Base-by-base conservation (phyloP, 83 land plant genomes). In the Thuja plicata region DNA sequence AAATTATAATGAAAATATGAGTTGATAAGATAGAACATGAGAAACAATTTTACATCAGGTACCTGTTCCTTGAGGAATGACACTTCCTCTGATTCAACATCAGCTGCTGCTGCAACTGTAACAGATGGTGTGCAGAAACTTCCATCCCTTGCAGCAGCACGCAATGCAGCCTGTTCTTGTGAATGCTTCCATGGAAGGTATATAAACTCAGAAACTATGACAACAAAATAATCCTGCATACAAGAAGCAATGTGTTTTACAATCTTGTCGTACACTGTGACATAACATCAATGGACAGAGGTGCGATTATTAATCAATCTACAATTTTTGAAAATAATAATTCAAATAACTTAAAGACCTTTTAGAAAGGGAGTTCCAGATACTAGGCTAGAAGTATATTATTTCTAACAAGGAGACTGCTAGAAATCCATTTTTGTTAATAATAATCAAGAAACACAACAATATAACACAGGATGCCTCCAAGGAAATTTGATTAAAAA, bases 181-280 rank as follows among this genome's bases (percentile, higher is more conserved):
- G 95, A 90, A 88, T 94, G 95, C 71, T 96, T 96, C 99, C 99
- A 97, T 74, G 99, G 99, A 32, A 89, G 89, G 78, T 96, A 94
- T 80, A 97, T 86, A 90, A 95, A 98, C 87, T 98, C 96, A 62
- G 99, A 97, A 5, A 97, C 99, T 82, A 96, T 91, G 46, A 94
- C 91, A 73, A 94, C 89, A 89, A 98, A 98, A 83, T 94, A 96
- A 83, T 97, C 99, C 98, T 98, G 97, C 6, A 85, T 24, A 66
- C 86, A 85, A 85, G 35, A 15, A 54, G 40, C 86, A 85, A 50
- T 48, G 8, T 54, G 66, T 34, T 54, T 7, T 85, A 50, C 35
- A 40, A 85, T 38, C 40, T 85, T 85, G 66, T 7, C 24, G 5
- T 85, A 41, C 38, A 52, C 19, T 54, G 52, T 11, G 66, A 85